These are phyloP conservation scores for Mycena vitilis DNA, from an alignment of 768 basidiomycete species.

Conservation along the genomic window DNA sequence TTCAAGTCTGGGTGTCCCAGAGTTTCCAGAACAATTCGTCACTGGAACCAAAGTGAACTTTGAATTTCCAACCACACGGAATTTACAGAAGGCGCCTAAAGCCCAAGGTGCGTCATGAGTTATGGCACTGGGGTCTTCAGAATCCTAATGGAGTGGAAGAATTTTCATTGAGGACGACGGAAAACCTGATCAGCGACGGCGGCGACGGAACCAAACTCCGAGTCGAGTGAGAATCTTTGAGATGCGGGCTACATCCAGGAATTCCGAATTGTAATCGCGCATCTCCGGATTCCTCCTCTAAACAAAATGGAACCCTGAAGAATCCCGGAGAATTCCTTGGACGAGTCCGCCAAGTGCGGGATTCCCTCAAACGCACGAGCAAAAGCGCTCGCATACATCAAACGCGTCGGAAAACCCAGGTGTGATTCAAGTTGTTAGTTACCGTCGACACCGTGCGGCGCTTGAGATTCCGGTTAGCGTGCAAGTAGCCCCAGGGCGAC, in stretches of 20 bases:
- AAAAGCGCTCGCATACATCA: conserved; percentile 16
- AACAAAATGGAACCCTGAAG: neutral
- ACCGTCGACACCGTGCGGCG: neutral
- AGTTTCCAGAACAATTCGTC: too few relatives aligned
- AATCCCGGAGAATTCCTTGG: conserved; percentile 6
- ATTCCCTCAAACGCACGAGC: conserved; percentile 7
- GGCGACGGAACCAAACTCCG: neutral
- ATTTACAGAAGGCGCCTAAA: too few relatives aligned
- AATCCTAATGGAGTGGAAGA: neutral
- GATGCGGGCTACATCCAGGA: neutral
- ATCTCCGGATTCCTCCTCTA: neutral
- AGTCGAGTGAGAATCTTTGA: neutral
- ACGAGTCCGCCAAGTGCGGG: conserved; percentile 21
- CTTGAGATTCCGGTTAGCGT: neutral
- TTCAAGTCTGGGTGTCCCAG: too few relatives aligned
- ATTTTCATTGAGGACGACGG: neutral
- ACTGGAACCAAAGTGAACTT: too few relatives aligned
- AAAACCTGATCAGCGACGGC: neutral
- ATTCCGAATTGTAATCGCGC: neutral
- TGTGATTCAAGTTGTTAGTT: conserved; percentile 1
- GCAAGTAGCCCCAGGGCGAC: neutral
- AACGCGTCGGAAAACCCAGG: conserved; percentile 20
- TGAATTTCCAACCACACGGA: too few relatives aligned
- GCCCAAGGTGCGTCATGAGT: neutral
- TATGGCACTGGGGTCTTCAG: neutral